Evolutionary conservation across 1,284 basidiomycete species (phyloP).

Genomic region (Rhodotorula glutinis): DNA sequence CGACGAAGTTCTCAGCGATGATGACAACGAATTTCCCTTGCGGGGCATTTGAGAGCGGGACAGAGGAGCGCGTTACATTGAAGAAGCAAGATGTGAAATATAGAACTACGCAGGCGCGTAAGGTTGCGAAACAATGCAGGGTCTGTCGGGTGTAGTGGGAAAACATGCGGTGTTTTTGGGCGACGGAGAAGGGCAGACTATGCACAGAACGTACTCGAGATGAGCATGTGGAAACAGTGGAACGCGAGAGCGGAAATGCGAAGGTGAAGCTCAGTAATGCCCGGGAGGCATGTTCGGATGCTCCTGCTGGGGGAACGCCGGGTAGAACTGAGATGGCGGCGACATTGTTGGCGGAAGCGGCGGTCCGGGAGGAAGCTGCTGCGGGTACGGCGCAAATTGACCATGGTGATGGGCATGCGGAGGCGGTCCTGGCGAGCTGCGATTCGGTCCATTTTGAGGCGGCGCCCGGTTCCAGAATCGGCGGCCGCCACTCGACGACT

Average conservation of each 20-base stretch:
- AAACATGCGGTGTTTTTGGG: no score
- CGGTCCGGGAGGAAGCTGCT: neutral
- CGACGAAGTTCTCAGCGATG: neutral
- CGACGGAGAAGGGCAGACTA: no score
- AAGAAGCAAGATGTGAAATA: neutral
- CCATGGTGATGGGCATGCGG: neutral
- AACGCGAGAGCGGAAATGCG: neutral
- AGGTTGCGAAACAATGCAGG: neutral
- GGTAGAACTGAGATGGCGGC: neutral
- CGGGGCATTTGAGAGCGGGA: no score
- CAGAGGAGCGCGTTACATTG: neutral
- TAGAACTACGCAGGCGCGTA: neutral
- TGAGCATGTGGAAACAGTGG: neutral
- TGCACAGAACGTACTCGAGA: neutral
- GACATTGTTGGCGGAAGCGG: neutral
- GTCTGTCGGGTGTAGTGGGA: neutral
- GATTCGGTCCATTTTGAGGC: neutral
- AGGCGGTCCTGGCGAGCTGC: neutral
- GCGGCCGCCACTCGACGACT: slow-evolving; percentile 1
- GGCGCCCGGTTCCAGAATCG: slow-evolving; percentile 19
- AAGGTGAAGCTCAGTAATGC: no score
- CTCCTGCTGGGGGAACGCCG: neutral
- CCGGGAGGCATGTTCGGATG: no score
- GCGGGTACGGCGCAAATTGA: neutral
- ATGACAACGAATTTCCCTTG: neutral